Evolutionary conservation across 345 rosid species (phyloP), one percentile per base, ranked within the genome.

Genomic region (Hibiscus tridactylites): DNA sequence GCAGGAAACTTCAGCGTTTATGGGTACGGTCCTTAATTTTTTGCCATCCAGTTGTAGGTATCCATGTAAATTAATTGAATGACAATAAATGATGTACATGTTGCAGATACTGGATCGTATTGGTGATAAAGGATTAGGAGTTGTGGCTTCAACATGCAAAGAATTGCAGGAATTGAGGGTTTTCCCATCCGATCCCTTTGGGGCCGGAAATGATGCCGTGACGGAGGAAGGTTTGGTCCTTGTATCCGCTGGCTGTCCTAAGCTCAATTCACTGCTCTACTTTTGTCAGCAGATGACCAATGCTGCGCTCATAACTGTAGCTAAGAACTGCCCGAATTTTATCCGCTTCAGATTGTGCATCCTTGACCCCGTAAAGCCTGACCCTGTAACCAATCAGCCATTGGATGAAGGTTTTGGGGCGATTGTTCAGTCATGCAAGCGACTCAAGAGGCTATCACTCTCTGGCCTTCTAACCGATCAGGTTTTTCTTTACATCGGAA

Each of bases 371-470:
- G 62, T 8, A 65, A 89, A 85, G 79, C 88, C 96, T 0, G 99
- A 95, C 68, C 84, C 89, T 71, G 85, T 74, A 60, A 95, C 97
- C 67, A 57, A 37, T 73, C 86, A 80, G 80, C 87, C 98, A 3
- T 70, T 95, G 77, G 99, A 95, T 71, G 96, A 95, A 81, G 99
- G 99, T 74, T 95, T 92, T 74, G 97, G 99, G 79, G 99, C 97
- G 5, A 86, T 95, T 9, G 97, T 86, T 42, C 93, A 82, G 62
- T 82, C 97, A 2, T 92, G 92, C 85, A 90, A 83, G 79, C 85
- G 85, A 13, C 81, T 95, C 31, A 88, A 75, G 73, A 81, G 98
- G 29, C 76, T 95, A 50, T 95, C 99, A 21, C 74, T 89, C 65
- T 80, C 96, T 0, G 99, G 99, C 68, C 88, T 81, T 57, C 80